Evolutionary conservation across 768 basidiomycete genomes (phyloP).

Genomic region (Mycena belliarum): DNA sequence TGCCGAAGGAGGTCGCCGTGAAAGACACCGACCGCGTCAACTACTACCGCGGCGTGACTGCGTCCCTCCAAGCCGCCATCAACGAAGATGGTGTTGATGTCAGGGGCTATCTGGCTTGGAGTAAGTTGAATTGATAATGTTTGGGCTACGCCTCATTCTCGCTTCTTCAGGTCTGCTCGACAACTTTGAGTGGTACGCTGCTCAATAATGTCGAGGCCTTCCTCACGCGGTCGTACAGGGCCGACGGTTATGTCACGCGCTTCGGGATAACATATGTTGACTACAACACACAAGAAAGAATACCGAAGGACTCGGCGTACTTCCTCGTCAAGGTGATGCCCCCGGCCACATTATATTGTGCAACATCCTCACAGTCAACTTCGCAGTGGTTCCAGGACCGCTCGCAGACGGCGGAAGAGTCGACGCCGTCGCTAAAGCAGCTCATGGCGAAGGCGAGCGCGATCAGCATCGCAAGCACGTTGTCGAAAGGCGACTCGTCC

Average conservation of each 20-base stretch:
- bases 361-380: not conserved
- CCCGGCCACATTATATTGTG: not conserved
- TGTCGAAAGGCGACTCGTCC: constrained; percentile 17
- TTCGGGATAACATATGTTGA: constrained; percentile 76
- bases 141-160: constrained; percentile 5
- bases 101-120: constrained; percentile 68
- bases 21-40: constrained; percentile 64
- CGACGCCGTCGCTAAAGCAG: constrained; percentile 4
- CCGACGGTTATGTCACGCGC: constrained; percentile 68
- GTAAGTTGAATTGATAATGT: constrained; percentile 34
- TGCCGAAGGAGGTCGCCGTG: constrained; percentile 54
- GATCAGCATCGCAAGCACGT: constrained; percentile 25
- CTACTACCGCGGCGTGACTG: constrained; percentile 63
- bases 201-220: not conserved
- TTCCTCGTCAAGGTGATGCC: constrained; percentile 58
- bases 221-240: constrained; percentile 35
- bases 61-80: constrained; percentile 56
- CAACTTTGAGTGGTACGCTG: constrained; percentile 64
- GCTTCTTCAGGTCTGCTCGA: constrained; percentile 54
- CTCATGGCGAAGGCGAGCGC: constrained; percentile 17
- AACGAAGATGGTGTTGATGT: constrained; percentile 65
- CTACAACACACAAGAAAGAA: constrained; percentile 65
- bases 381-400: constrained; percentile 45
- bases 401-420: constrained; percentile 9
- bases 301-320: constrained; percentile 62